Conservation (phyloP, 768 basidiomycete species). For the Trametes maxima region DNA sequence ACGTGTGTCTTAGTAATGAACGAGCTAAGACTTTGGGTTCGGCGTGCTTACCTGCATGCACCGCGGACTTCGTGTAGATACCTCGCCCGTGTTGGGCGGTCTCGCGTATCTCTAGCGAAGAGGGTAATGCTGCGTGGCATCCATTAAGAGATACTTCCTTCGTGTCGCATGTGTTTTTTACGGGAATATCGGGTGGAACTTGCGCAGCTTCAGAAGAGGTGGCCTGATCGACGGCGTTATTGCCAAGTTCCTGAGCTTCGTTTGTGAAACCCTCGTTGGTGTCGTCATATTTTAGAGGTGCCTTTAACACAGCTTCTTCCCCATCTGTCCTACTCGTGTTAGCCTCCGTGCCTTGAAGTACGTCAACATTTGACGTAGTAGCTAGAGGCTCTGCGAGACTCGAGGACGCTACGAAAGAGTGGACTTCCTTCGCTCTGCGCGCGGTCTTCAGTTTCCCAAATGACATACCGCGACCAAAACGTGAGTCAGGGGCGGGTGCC, state of each 20-base stretch:
- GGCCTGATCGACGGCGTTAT: too few species aligned
- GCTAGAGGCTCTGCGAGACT: neutral
- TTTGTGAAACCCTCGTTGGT: neutral
- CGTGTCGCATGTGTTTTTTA: neutral
- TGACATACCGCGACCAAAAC: conserved; percentile 29
- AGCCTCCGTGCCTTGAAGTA: neutral
- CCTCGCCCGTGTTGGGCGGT: conserved; percentile 47
- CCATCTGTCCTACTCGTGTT: too few species aligned
- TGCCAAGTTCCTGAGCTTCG: too few species aligned
- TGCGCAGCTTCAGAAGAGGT: neutral
- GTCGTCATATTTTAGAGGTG: neutral
- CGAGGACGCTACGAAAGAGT: conserved; percentile 26
- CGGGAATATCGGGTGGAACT: neutral
- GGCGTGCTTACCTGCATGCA: conserved; percentile 40
- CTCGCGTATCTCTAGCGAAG: conserved; percentile 41
- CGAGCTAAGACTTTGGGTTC: conserved; percentile 1
- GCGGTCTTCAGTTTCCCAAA: conserved; percentile 28
- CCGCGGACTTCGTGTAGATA: conserved; percentile 41
- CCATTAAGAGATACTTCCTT: conserved; percentile 12
- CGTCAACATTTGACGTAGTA: neutral
- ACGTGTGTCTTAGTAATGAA: neutral
- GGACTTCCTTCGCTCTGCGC: conserved; percentile 27
- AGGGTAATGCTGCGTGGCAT: conserved; percentile 41
- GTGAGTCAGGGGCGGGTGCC: neutral
- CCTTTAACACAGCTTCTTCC: neutral